Conservation (phyloP, 1,284 basidiomycete genomes). For the Neonothopanus nambi region DNA sequence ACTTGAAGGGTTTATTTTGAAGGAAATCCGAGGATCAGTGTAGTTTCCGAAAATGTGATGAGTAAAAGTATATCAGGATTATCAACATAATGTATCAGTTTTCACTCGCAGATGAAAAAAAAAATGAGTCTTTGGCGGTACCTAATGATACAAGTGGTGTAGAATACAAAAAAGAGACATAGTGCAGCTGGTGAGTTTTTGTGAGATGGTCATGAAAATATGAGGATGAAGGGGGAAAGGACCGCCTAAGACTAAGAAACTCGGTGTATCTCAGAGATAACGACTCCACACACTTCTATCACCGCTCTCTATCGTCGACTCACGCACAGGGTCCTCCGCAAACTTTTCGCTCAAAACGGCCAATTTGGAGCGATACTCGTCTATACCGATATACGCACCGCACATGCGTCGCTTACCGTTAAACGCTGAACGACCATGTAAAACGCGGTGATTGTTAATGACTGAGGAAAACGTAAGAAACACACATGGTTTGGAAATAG, state of each 20-base stretch:
- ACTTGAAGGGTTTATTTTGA: slow-evolving; percentile 77
- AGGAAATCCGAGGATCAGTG: slow-evolving; percentile 37
- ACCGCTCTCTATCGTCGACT: neutral
- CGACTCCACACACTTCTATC: slow-evolving; percentile 1
- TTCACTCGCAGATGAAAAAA: too few relatives aligned
- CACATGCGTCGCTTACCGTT: slow-evolving; percentile 90
- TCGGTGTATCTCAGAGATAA: slow-evolving; percentile 2
- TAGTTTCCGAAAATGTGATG: too few relatives aligned
- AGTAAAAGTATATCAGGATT: too few relatives aligned
- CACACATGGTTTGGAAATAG: neutral
- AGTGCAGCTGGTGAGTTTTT: too few relatives aligned
- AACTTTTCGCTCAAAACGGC: slow-evolving; percentile 66
- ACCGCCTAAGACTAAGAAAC: too few relatives aligned
- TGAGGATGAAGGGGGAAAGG: too few relatives aligned
- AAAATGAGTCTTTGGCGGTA: too few relatives aligned
- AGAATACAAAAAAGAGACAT: too few relatives aligned
- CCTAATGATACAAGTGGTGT: too few relatives aligned
- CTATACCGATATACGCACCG: slow-evolving; percentile 91
- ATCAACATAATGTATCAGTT: too few relatives aligned
- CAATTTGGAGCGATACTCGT: slow-evolving; percentile 84
- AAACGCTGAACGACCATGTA: slow-evolving; percentile 92
- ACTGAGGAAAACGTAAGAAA: slow-evolving; percentile 50
- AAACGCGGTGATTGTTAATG: slow-evolving; percentile 91
- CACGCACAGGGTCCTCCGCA: slow-evolving; percentile 15
- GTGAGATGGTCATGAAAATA: too few relatives aligned